Conservation (phyloP, 345 rosid species). For the Erysimum cheiranthoides region DNA sequence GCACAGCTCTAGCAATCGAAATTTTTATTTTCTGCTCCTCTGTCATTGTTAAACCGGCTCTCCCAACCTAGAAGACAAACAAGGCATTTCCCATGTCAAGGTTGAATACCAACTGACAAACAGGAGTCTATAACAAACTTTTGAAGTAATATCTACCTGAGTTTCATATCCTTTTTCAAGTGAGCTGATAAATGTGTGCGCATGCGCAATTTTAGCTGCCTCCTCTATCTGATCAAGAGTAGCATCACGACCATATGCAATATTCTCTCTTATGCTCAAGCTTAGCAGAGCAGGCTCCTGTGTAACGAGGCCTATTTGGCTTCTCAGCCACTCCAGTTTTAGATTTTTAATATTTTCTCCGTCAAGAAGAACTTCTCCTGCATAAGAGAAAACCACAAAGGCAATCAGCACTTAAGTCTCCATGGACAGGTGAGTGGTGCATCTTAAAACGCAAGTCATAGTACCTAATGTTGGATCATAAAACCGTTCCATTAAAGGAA, state of each 20-base stretch:
- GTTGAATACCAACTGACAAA: conserved; percentile 4
- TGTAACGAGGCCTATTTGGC: conserved; percentile 95
- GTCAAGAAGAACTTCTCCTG: conserved; percentile 99
- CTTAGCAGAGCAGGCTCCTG: conserved; percentile 97
- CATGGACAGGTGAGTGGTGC: conserved; percentile 22
- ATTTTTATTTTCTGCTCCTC: conserved; percentile 93
- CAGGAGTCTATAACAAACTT: conserved; percentile 4
- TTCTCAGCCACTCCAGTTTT: conserved; percentile 89
- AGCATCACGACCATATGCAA: conserved; percentile 86
- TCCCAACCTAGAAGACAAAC: conserved; percentile 69
- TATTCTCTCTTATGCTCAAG: conserved; percentile 87
- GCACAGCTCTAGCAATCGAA: conserved; percentile 96
- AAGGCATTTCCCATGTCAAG: conserved; percentile 22
- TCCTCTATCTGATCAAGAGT: conserved; percentile 87
- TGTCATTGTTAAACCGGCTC: conserved; percentile 80
- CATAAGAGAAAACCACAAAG: conserved; percentile 42
- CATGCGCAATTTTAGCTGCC: conserved; percentile 94
- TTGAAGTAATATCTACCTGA: conserved; percentile 55
- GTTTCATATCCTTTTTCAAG: conserved; percentile 92
- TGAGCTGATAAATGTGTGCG: conserved; percentile 90
- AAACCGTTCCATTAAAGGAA: conserved; percentile 97
- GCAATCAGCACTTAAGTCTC: conserved; percentile 32
- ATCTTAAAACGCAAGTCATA: conserved; percentile 30
- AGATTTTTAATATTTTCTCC: conserved; percentile 94
- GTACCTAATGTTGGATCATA: conserved; percentile 99